Base-by-base conservation (phyloP, 2,329 filamentous ascomycete species). In the Biscogniauxia mediterranea region DNA sequence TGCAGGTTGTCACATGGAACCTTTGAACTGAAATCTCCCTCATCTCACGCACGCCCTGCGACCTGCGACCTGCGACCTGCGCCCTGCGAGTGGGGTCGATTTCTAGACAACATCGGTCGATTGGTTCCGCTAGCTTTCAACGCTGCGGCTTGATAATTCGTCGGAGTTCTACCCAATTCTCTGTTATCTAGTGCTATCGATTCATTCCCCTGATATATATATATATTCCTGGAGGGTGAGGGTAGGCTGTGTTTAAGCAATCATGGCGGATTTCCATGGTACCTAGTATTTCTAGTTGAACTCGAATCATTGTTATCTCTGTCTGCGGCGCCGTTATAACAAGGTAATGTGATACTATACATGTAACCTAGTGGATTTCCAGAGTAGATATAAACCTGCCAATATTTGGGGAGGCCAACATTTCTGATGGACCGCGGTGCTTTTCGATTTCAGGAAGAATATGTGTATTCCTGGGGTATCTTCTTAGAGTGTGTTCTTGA, bases 401-500 rank as follows among this genome's bases (percentile, higher is more conserved):
- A 50, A 50, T 32, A 32, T 32, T 32, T 32, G 7, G 7, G 7
- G 7, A 13, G 28, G 11, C 28, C 7, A 4, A 2, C 28, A 32
- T 32, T 32, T 32, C 7, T 13, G 28, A 32, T 9, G 11, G 7
- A 4, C 28, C 28, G 28, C 3, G 7, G 23, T 23, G 23, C 23
- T 23, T 23, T 23, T 23, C 23, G 23, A 23, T 23, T 23, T 23
- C 5, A 23, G 23, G 23, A 3, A 4, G 28, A 13, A 32, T 32
- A 32, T 32, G 28, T 32, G 28, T n/a, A n/a, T n/a, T n/a, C 2
- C 11, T 9, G 28, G 28, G 28, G 11, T 13, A 32, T 32, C 28
- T 9, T 54, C 64, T 58, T 64, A 66, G 3, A 96, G 79, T 3
- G 88, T 92, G 56, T 84, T 86, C 77, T 97, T 96, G 77, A 98